Evolutionary conservation across 2,329 filamentous ascomycete species (phyloP), one percentile per base, ranked within the genome.

Genomic region (Pyricularia grisea): DNA sequence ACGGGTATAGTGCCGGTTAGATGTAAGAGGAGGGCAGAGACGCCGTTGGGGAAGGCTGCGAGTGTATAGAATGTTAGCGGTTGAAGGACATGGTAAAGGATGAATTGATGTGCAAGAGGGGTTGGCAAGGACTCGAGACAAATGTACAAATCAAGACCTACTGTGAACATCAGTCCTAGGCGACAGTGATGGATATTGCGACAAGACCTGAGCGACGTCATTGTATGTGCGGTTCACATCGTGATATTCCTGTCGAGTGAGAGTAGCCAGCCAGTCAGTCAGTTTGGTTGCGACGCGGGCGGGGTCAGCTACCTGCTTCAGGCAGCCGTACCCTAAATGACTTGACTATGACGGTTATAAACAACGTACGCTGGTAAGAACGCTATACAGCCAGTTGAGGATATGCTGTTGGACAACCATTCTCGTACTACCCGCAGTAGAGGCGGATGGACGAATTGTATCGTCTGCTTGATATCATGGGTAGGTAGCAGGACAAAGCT

Each of bases 111-210:
- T 11, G n/a, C 31, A 14, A 31, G n/a, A 27, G 31, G 23, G 33
- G 30, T 2, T 42, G 65, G 30, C 36, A 55, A 11, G 63, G 14
- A 30, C 33, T 55, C 25, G 25, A n/a, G n/a, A 30, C 31, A 23
- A 25, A 27, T 68, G 50, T 63, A 42, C 7, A 55, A 67, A 60
- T 68, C 68, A 67, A 67, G 65, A 69, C 88, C 74, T 85, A 97
- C 93, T 98, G 80, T 98, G 96, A 67, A 98, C 94, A 78, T 98
- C 94, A 71, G 95, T 99, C 74, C 92, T 88, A 30, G 94, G 93
- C 10, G 90, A 87, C 27, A 99, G 84, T 2, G 92, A 91, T 9
- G 93, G 88, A 76, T 93, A 93, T 73, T 91, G 87, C 36, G 91
- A 87, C 68, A 99, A 87, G 31, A 90, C 88, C 76, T 93, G 90